A percentile compares a stretch with the other conserved stretches of the same genome.
Conservation (phyloP, 208 protist genomes). For the Herpetomonas samuelpessoai region DNA sequence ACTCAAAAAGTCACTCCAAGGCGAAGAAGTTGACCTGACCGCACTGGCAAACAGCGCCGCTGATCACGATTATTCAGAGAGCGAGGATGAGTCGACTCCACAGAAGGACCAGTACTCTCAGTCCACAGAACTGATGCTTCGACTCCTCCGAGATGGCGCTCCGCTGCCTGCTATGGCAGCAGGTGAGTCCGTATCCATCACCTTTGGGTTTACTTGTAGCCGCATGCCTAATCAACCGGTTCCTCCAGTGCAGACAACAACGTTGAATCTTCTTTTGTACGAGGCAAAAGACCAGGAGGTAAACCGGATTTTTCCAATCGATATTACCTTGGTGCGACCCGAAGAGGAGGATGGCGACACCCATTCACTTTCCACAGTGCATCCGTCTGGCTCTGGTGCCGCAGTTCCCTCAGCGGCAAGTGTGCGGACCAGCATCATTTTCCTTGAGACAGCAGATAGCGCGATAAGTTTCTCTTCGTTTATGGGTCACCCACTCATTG, state of each 20-base stretch:
- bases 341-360: constrained; percentile 37
- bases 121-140: constrained; percentile 42
- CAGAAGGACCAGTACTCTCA: constrained; percentile 29
- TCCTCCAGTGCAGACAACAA: constrained; percentile 60
- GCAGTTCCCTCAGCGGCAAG: not conserved
- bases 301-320: constrained; percentile 76
- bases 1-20: constrained; percentile 55
- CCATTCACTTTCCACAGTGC: constrained; percentile 3
- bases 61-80: constrained; percentile 64
- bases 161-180: constrained; percentile 69
- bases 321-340: constrained; percentile 63
- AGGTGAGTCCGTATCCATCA: constrained; percentile 67
- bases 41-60: constrained; percentile 25
- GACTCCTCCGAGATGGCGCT: constrained; percentile 61
- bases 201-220: constrained; percentile 50
- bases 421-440: not conserved
- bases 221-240: constrained; percentile 41
- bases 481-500: constrained; percentile 64
- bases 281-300: constrained; percentile 81
- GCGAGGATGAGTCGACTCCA: constrained; percentile 50
- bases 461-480: constrained; percentile 23
- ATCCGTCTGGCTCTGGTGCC: constrained; percentile 8
- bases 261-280: constrained; percentile 76
- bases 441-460: not conserved
- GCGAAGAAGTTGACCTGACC: constrained; percentile 62